Evolutionary conservation across 1,284 basidiomycete species (phyloP), one percentile per base, ranked within the genome.

Genomic region (Exobasidium cylindrosporum): DNA sequence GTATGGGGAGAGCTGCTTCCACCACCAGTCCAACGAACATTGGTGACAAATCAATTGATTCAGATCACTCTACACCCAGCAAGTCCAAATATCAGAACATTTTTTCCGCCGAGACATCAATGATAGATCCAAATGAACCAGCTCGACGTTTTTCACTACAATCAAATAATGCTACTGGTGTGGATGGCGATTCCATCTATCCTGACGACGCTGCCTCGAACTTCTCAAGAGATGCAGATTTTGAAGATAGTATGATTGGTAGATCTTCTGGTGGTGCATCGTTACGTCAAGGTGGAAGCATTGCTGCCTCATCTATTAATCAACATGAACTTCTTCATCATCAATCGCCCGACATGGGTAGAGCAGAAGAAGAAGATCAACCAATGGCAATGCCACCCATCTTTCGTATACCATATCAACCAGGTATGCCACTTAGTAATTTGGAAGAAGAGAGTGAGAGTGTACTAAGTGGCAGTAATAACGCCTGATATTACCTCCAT

Each of bases 341-440:
- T 21, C 30, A 30, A 35, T 49, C 53, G 17, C 10, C 24, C 45
- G 57, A 29, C 4, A 21, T n/a, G 45, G 35, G n/a, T 1, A 24
- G 58, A 32, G 29, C 55, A 26, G 65, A 62, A 53, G 68, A 52
- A 26, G 60, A 65, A 46, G 64, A 60, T 32, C 54, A 30, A 23
- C 58, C 24, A 11, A 61, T 57, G 46, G 56, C 24, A 35, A 45
- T 64, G 44, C 54, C 60, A 3, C 53, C 47, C n/a, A 24, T 28
- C 5, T 4, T 13, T 4, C 2, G n/a, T 4, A 13, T 28, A 50
- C 57, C 58, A 0, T 76, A 76, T 57, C 70, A 72, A 58, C 74
- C 74, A 1, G 74, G 74, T 2, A 69, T 73, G 67, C 74, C 74
- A 28, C 56, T 76, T 21, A 72, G 72, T 50, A 76, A 76, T 44